phyloP scores from a whole-genome alignment of 495 filamentous ascomycete genomes.

The Neurospora sp. region DNA sequence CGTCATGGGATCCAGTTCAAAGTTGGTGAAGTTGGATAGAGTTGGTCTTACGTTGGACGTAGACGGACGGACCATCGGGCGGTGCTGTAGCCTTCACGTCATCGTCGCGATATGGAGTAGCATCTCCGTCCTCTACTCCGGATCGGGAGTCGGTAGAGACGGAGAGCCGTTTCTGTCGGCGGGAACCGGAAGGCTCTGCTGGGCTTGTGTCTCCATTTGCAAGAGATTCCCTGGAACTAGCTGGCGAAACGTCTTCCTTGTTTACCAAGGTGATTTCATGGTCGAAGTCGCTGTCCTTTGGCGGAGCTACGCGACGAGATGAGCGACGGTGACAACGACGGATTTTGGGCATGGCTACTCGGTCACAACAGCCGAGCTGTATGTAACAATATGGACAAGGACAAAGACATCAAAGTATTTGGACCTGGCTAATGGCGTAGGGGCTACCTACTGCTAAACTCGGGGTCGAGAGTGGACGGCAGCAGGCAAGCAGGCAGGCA shows the following conservation, averaged over 20 bases:
- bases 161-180: background rate
- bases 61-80: background rate
- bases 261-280: constrained; percentile 53
- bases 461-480: background rate
- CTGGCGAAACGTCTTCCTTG: constrained; percentile 1
- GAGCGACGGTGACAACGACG: constrained; percentile 25
- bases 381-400: background rate
- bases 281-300: constrained; percentile 47
- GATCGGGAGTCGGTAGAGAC: background rate
- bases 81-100: background rate
- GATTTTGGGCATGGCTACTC: constrained; percentile 33
- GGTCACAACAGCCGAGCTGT: background rate
- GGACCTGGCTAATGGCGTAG: background rate
- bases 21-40: background rate
- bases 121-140: background rate
- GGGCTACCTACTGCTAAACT: background rate
- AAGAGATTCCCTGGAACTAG: background rate
- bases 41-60: background rate
- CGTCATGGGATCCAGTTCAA: too few relatives aligned
- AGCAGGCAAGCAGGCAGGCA: background rate
- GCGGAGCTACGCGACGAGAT: constrained; percentile 37
- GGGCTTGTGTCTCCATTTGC: background rate
- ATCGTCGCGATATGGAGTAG: background rate
- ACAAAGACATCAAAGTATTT: background rate
- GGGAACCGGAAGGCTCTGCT: background rate